Percentiles rank a stretch among this genome's conserved stretches.
Evolutionary conservation across 2,329 filamentous ascomycete genomes (phyloP).

Genomic region (Colletotrichum sp.): DNA sequence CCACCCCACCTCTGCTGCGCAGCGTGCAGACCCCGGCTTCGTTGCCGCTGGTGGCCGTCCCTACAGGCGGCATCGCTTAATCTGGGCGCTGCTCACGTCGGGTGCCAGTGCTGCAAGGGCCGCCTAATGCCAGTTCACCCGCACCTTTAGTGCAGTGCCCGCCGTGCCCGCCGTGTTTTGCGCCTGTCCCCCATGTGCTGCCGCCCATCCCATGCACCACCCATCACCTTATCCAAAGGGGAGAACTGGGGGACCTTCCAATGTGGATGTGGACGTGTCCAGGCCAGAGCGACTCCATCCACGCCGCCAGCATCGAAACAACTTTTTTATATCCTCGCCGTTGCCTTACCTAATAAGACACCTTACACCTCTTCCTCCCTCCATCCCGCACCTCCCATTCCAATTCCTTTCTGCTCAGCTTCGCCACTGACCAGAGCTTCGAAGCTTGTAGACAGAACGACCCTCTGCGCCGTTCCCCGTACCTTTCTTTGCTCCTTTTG

Average conservation of each 20-base stretch:
- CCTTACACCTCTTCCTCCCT: not conserved
- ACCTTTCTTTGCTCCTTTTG: not conserved
- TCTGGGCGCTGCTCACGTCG: not conserved
- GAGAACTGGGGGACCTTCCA: not conserved
- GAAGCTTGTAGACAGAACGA: slow-evolving; percentile 7
- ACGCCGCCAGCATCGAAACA: not conserved
- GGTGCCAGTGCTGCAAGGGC: slow-evolving; percentile 8
- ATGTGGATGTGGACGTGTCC: not conserved
- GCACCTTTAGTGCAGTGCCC: not conserved
- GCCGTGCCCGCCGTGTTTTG: not conserved
- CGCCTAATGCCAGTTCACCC: slow-evolving; percentile 9
- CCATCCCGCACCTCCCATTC: not conserved
- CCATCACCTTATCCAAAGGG: not conserved
- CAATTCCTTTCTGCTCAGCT: slow-evolving; percentile 4
- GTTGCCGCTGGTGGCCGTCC: not conserved
- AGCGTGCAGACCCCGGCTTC: not conserved
- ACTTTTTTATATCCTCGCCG: slow-evolving; percentile 1
- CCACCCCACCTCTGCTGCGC: not conserved
- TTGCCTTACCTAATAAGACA: slow-evolving; percentile 17
- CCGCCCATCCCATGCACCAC: not conserved
- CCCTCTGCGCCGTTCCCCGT: not conserved
- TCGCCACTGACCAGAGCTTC: slow-evolving; percentile 5
- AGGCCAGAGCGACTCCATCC: not conserved
- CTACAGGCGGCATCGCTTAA: not conserved
- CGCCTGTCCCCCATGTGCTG: not conserved